Base-by-base conservation (phyloP, 2,329 filamentous ascomycete species). In the Aspergillus sp. region DNA sequence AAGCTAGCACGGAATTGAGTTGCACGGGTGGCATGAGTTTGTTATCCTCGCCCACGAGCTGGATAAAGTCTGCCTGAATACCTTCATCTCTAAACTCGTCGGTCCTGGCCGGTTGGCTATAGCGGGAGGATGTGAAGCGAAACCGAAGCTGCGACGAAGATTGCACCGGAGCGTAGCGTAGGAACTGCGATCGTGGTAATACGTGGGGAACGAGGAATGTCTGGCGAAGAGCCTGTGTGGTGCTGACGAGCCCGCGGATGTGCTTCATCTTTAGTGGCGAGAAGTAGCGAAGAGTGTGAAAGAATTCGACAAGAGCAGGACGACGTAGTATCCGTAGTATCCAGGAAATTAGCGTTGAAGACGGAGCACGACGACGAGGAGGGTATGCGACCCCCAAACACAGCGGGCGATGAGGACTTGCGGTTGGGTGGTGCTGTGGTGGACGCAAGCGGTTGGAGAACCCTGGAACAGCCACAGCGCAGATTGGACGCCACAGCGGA, bases 1-100 rank as follows among this genome's bases (percentile, higher is more conserved):
- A 68, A 3, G 61, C 47, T 3, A 88, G 76, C 4, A 69, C 68
- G 44, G 71, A 60, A 2, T 58, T 55, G 6, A 74, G 65, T 30
- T 60, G 59, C 20, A 64, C 60, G 2, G 74, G 70, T 9, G 65
- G 58, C 9, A 70, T 66, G 3, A 77, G 65, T 12, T 62, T 56
- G 30, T 70, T 70, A 34, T 70, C 62, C 19, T 70, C 70, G 33
- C 74, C 69, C 44, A 74, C 74, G 4, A 77, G 37, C 50, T 73
- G 73, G 7, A 77, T 61, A 27, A 61, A 65, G 17, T 64, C 58
- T 11, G 69, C 61, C 15, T 56, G 54, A 47, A 77, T 77, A 41
- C 65, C 66, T 60, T 75, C 74, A 58, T 77, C 71, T 56, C 63
- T 69, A 39, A 68, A 57, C 11, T 63, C 64, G 15, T 44, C 60